These are phyloP conservation scores for Lyophyllum shimeji DNA, from an alignment of 768 basidiomycete genomes.

Conservation along the genomic window DNA sequence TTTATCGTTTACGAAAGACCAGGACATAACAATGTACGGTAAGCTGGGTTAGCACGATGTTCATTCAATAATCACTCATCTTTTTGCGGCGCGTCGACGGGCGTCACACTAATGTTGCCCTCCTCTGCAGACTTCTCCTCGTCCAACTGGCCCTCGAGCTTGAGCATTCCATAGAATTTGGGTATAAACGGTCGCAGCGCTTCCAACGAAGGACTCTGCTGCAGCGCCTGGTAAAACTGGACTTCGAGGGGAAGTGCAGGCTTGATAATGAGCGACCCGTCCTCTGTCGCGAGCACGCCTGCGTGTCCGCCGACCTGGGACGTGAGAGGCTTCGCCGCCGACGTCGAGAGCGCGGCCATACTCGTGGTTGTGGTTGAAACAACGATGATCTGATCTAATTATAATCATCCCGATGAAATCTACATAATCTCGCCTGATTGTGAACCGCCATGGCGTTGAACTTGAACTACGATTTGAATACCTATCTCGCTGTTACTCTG, in stretches of 20 bases:
- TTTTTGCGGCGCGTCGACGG: slow-evolving; percentile 14
- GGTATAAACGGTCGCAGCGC: slow-evolving; percentile 64
- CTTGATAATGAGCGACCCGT: slow-evolving; percentile 82
- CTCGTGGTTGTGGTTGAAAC: background rate
- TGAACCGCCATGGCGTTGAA: slow-evolving; percentile 16
- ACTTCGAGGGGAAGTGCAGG: slow-evolving; percentile 64
- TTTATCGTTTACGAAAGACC: slow-evolving; percentile 1
- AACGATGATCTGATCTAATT: background rate
- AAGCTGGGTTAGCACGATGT: background rate
- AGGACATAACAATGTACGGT: background rate
- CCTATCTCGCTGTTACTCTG: slow-evolving; percentile 28
- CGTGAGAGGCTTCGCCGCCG: slow-evolving; percentile 13
- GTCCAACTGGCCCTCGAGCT: slow-evolving; percentile 62
- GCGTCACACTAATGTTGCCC: slow-evolving; percentile 15
- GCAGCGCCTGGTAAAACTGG: slow-evolving; percentile 65
- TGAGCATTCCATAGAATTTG: slow-evolving; percentile 76
- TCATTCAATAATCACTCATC: slow-evolving; percentile 14
- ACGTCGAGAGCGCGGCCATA: slow-evolving; percentile 3
- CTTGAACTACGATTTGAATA: slow-evolving; percentile 22
- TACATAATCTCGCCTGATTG: background rate
- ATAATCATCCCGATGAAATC: background rate
- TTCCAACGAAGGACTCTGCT: slow-evolving; percentile 37
- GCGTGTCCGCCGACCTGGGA: slow-evolving; percentile 78
- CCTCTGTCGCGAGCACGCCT: slow-evolving; percentile 68
- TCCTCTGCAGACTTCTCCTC: slow-evolving; percentile 22